Conservation (phyloP, 768 basidiomycete species). For the Wakefieldia striispora region DNA sequence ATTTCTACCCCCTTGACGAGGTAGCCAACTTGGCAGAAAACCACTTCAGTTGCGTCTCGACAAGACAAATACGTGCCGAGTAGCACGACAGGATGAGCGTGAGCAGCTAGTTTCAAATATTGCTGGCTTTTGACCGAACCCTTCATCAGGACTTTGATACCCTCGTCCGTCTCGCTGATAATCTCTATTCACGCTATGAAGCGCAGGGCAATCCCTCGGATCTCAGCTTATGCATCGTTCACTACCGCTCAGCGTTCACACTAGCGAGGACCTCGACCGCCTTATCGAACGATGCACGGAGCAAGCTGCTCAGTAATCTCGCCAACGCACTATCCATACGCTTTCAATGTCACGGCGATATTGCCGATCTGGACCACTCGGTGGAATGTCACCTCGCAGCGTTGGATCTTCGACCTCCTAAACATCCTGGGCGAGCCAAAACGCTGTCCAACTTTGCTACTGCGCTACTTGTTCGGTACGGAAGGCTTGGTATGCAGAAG, state of each 20-base stretch:
- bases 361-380: conserved; percentile 27
- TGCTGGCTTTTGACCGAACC: background rate
- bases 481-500: conserved; percentile 15
- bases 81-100: conserved; percentile 16
- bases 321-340: conserved; percentile 27
- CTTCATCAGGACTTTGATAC: conserved; percentile 19
- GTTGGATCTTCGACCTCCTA: conserved; percentile 25
- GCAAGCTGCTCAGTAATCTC: conserved; percentile 29
- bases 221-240: conserved; percentile 26
- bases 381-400: conserved; percentile 27
- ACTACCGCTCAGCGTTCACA: conserved; percentile 27
- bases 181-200: conserved; percentile 25
- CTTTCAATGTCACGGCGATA: conserved; percentile 25
- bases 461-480: conserved; percentile 27
- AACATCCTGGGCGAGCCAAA: conserved; percentile 24
- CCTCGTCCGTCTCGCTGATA: conserved; percentile 24
- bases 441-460: conserved; percentile 30
- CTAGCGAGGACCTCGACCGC: conserved; percentile 16
- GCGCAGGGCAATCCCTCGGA: conserved; percentile 18
- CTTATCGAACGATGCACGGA: conserved; percentile 19
- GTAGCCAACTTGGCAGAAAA: background rate
- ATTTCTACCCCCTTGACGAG: conserved; percentile 1
- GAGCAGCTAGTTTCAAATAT: conserved; percentile 1
- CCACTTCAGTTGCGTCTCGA: background rate
- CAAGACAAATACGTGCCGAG: background rate